Percentiles rank a stretch among this genome's conserved stretches.
Evolutionary conservation across 1,284 basidiomycete genomes (phyloP).

Genomic region (Sutorius eximius): DNA sequence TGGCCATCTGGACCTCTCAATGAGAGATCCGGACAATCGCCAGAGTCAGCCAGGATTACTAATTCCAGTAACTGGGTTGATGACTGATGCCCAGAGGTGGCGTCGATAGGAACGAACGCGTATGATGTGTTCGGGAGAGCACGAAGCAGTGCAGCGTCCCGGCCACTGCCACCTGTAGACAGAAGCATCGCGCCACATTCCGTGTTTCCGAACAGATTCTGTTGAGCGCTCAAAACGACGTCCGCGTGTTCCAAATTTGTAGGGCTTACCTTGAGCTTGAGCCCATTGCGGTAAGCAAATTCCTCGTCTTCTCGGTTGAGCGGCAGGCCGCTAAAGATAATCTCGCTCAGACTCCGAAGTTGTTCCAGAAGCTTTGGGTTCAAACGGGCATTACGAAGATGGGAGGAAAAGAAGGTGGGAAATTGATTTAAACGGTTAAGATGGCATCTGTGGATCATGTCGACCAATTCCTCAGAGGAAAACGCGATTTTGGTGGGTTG

Average conservation of each 20-base stretch:
- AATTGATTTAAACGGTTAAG: conserved; percentile 74
- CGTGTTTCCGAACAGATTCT: conserved; percentile 73
- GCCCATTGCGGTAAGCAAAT: conserved; percentile 56
- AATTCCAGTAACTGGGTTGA: conserved; percentile 59
- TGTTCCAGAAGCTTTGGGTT: conserved; percentile 60
- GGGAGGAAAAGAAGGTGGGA: conserved; percentile 59
- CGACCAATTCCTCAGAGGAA: conserved; percentile 64
- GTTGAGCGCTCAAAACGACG: conserved; percentile 11
- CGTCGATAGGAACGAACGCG: conserved; percentile 54
- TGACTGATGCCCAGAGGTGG: conserved; percentile 46
- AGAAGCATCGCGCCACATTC: conserved; percentile 68
- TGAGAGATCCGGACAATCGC: conserved; percentile 63
- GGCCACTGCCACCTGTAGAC: conserved; percentile 48
- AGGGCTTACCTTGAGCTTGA: conserved; percentile 54
- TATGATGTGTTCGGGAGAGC: conserved; percentile 59
- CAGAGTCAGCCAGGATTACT: conserved; percentile 60
- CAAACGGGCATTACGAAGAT: conserved; percentile 59
- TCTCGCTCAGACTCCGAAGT: conserved; percentile 56
- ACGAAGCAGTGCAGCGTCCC: conserved; percentile 47
- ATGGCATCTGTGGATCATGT: conserved; percentile 65
- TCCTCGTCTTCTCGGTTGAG: conserved; percentile 64
- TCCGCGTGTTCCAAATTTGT: conserved; percentile 1
- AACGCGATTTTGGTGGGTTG: conserved; percentile 65
- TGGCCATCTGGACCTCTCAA: conserved; percentile 60
- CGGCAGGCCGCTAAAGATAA: conserved; percentile 61